These are phyloP conservation scores for Botrytis tulipae DNA, from an alignment of 2,329 filamentous ascomycete species.

Conservation along the genomic window DNA sequence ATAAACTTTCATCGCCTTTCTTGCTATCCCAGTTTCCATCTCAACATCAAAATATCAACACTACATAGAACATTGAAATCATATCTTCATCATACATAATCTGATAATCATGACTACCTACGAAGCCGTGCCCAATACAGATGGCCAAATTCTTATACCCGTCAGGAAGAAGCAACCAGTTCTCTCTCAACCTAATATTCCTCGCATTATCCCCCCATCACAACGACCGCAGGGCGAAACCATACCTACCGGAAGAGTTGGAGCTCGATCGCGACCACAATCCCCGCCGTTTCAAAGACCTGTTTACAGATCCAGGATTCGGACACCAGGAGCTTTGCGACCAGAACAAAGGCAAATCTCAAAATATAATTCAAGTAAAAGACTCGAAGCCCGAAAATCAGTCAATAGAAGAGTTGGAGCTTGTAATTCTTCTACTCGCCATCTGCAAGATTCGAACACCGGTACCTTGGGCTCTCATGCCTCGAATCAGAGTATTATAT, in stretches of 20 bases:
- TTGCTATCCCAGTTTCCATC: neutral
- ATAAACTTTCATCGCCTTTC: neutral
- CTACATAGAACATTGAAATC: neutral
- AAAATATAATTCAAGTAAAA: neutral
- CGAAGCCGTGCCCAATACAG: constrained; percentile 4
- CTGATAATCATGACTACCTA: neutral
- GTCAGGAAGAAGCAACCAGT: neutral
- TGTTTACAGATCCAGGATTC: neutral
- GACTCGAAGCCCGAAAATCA: neutral
- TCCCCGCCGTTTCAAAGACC: neutral
- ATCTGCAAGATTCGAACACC: neutral
- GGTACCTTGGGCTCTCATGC: neutral
- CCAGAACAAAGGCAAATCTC: neutral
- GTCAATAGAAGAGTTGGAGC: neutral
- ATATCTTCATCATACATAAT: neutral
- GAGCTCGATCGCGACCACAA: neutral
- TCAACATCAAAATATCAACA: neutral
- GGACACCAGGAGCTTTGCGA: neutral
- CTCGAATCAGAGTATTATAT: neutral
- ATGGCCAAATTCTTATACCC: constrained; percentile 7
- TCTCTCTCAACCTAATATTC: neutral
- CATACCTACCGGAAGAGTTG: neutral
- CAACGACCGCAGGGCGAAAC: neutral
- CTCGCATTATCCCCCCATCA: neutral
- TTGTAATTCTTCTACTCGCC: too few relatives aligned